Evolutionary conservation across 345 rosid species (phyloP).

Genomic region (Rubroshorea leprosula): DNA sequence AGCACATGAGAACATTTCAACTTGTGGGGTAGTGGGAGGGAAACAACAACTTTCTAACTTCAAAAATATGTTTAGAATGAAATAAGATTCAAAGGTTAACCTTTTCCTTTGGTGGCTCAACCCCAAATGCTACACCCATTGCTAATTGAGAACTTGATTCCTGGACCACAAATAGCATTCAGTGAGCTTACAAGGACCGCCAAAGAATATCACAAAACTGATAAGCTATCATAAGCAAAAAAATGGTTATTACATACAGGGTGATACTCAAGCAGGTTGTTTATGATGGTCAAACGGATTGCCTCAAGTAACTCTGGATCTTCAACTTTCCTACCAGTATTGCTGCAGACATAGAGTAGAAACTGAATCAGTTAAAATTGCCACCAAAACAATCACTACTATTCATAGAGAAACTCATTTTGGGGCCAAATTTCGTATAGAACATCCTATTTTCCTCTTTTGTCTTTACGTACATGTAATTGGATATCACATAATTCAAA

Average conservation of each 20-base stretch:
- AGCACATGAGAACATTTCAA: neutral
- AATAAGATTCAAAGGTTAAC: conserved; percentile 25
- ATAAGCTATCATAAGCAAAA: conserved; percentile 12
- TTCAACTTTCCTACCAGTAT: conserved; percentile 87
- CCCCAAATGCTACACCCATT: conserved; percentile 92
- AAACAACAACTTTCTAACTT: neutral
- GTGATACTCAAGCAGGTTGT: conserved; percentile 84
- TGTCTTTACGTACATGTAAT: too few species aligned
- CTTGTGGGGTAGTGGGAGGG: neutral
- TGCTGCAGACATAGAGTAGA: conserved; percentile 39
- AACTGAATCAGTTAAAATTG: conserved; percentile 9
- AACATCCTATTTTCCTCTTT: too few species aligned
- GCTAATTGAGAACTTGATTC: conserved; percentile 97
- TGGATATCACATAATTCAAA: too few species aligned
- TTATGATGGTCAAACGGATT: conserved; percentile 89
- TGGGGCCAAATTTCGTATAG: too few species aligned
- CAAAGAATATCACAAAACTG: neutral
- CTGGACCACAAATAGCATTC: conserved; percentile 37
- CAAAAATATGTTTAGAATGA: neutral
- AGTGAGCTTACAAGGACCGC: conserved; percentile 12
- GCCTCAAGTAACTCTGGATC: conserved; percentile 96
- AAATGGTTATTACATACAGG: conserved; percentile 72
- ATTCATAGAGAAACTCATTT: too few species aligned
- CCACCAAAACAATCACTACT: too few species aligned
- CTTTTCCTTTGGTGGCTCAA: conserved; percentile 64